Conservation (phyloP, 495 filamentous ascomycete genomes). For the Umbilicaria muhlenbergii region DNA sequence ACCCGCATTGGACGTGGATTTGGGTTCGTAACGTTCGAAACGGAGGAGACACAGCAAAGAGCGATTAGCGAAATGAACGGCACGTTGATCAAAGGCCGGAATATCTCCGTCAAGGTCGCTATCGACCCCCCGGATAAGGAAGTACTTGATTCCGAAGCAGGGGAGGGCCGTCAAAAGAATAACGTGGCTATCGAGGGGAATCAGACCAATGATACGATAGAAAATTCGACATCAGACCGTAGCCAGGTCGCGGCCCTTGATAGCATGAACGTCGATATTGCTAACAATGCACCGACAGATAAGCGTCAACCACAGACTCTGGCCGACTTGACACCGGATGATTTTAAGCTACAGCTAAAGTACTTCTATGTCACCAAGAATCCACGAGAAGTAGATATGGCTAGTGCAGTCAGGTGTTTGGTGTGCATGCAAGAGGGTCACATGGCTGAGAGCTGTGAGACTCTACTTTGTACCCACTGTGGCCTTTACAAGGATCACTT, state of each 20-base stretch:
- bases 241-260: no score
- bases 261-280: no score
- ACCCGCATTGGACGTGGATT: slow-evolving; percentile 96
- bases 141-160: slow-evolving; percentile 49
- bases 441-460: slow-evolving; percentile 28
- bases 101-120: slow-evolving; percentile 96
- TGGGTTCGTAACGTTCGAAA: slow-evolving; percentile 84
- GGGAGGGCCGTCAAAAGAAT: no score
- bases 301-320: slow-evolving; percentile 9
- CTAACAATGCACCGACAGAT: no score
- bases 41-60: slow-evolving; percentile 88
- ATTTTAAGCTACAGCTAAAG: slow-evolving; percentile 26
- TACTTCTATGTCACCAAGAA: slow-evolving; percentile 40
- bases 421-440: slow-evolving; percentile 32
- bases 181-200: no score
- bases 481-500: slow-evolving; percentile 9
- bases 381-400: slow-evolving; percentile 44
- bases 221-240: no score
- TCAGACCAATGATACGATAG: no score
- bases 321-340: slow-evolving; percentile 26
- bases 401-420: slow-evolving; percentile 42
- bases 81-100: slow-evolving; percentile 88
- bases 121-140: slow-evolving; percentile 97
- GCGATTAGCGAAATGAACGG: slow-evolving; percentile 93
- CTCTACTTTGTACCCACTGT: slow-evolving; percentile 9